Evolutionary conservation across 2,329 filamentous ascomycete species (phyloP), one percentile per base, ranked within the genome.

Genomic region (Xylariaceae sp.): DNA sequence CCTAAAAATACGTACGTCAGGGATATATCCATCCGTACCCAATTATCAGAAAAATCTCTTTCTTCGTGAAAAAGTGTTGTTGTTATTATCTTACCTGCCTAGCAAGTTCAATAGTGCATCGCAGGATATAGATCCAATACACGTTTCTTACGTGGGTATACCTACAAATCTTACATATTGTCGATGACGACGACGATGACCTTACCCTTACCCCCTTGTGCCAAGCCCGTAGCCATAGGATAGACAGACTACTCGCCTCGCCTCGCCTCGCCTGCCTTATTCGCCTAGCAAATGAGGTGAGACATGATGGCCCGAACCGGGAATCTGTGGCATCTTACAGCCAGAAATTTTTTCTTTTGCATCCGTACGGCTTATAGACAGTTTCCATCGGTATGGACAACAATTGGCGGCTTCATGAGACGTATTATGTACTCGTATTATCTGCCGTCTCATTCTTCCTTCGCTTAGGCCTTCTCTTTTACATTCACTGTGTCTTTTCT

Each of bases 261-360:
- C 23, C 23, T 30, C 23, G 23, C 11, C 37, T 42, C 42, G 44
- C 23, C 53, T 45, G 44, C 48, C 48, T 37, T 17, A 45, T 34
- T 51, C 56, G 56, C 35, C 48, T 50, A 54, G 53, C 55, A 51
- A 51, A 58, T 58, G 56, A 51, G 53, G 49, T 58, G 47, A 56
- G 56, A 63, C 56, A 58, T 35, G 49, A 51, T 51, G 55, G 53
- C 54, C 57, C 18, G 51, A 58, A 37, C 53, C 55, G 51, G 53
- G 35, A 30, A 30, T 30, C 30, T 51, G 56, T 52, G 52, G 53
- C 53, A 58, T 50, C 45, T 58, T 51, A 51, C 50, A 30, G 23
- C 23, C 23, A 51, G 44, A 51, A 42, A 57, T 30, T 39, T 18
- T 23, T 53, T 54, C 23, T 30, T 30, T 30, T 30, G 23, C 23